Conservation (phyloP, 805 yeast species). For the Yarrowia divulgata region DNA sequence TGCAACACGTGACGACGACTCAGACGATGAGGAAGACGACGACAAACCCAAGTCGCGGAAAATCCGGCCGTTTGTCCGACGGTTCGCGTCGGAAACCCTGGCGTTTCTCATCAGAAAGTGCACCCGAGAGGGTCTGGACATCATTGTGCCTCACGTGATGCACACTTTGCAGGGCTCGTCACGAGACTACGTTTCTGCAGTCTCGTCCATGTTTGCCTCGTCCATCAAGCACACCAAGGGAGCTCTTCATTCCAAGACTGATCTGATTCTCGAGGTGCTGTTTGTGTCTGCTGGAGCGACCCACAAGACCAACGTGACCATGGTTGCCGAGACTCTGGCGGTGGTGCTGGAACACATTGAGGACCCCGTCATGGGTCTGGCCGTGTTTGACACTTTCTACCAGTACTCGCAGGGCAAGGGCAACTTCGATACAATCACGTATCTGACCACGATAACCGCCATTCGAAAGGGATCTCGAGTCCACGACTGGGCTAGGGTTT, state of each 20-base stretch:
- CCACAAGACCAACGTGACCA: neutral
- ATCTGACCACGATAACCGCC: constrained; percentile 46
- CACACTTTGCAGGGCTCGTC: constrained; percentile 51
- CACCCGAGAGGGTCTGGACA: constrained; percentile 55
- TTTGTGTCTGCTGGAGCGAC: neutral
- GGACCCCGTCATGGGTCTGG: constrained; percentile 4
- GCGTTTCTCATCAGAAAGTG: constrained; percentile 82
- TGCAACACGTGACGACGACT: neutral
- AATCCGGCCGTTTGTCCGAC: constrained; percentile 67
- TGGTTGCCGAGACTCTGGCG: constrained; percentile 17
- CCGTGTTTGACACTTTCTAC: constrained; percentile 39
- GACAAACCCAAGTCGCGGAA: constrained; percentile 54
- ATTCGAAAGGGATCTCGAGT: constrained; percentile 53
- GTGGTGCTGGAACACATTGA: constrained; percentile 20
- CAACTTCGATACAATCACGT: constrained; percentile 37
- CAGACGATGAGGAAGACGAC: constrained; percentile 9
- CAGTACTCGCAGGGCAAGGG: constrained; percentile 3
- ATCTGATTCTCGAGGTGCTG: constrained; percentile 54
- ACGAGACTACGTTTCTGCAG: constrained; percentile 62
- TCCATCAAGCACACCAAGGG: constrained; percentile 75
- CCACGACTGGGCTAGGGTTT: constrained; percentile 46
- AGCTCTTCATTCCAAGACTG: constrained; percentile 76
- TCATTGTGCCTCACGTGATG: constrained; percentile 56
- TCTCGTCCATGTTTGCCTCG: constrained; percentile 71
- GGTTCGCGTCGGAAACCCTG: constrained; percentile 90